Base-by-base conservation (phyloP, 1,139 yeast genomes). In the Scheffersomyces parashehatae region DNA sequence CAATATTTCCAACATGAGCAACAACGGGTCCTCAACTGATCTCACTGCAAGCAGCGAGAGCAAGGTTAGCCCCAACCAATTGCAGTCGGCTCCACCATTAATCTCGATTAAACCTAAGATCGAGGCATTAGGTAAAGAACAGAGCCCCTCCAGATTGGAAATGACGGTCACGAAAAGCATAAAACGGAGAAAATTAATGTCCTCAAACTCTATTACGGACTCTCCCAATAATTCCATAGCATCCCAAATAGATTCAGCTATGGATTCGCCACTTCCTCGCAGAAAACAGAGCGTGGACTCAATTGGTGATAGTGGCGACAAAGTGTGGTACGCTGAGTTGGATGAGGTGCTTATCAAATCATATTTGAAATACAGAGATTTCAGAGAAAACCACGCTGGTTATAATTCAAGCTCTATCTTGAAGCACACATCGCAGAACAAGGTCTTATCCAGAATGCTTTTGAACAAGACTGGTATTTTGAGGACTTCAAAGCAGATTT, bases 181-280 rank as follows among this genome's bases (percentile, higher is more conserved):
- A 10, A 48, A 47, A 24, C 45, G 51, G 39, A 40, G 58, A 11
- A 48, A 40, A 20, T 29, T 48, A 24, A 42, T 52, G 12, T 28
- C 46, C 10, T 39, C 48, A 2, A 38, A 47, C 4, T 16, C 43
- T 9, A 10, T 56, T 5, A 50, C 51, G 5, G 68, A 59, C 33
- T 65, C 77, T 3, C 78, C 77, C 1, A 69, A 67, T 43, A 59
- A 65, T 44, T 60, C 68, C 7, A 58, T 70, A 36, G 78, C 78
- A 28, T 60, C 73, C 2, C 66, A 64, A 46, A 66, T 71, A 35
- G 74, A 68, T 39, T 58, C 63, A 24, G 58, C 64, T 14, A 63
- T 72, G 42, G 68, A 64, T 9, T 70, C 76, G 5, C 77, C 77
- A 4, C 44, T 57, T 36, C 48, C 51, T 30, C 43, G 55, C 26